Evolutionary conservation across 331 rosid genomes (phyloP).

Genomic region (Stylosanthes scabra): DNA sequence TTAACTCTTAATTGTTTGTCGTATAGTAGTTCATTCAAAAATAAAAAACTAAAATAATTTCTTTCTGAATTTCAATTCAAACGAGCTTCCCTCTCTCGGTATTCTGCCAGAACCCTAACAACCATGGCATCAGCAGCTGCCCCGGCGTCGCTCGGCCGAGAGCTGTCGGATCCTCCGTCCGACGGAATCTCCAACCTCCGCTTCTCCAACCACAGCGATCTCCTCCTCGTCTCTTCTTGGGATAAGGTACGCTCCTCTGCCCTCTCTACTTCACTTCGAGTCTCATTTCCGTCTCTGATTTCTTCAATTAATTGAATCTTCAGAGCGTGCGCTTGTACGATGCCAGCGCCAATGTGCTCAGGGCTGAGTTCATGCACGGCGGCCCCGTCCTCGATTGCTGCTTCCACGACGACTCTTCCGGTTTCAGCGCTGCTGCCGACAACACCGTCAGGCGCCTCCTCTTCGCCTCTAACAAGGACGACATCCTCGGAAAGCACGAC

Average conservation of each 20-base stretch:
- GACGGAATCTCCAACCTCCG: constrained; percentile 97
- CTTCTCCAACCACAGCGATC: constrained; percentile 91
- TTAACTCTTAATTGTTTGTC: background rate
- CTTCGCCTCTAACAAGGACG: constrained; percentile 52
- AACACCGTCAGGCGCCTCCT: constrained; percentile 71
- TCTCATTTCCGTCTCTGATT: background rate
- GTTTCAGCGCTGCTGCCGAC: constrained; percentile 84
- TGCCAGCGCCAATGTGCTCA: constrained; percentile 79
- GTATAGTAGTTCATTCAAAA: background rate
- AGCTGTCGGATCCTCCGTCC: constrained; percentile 78
- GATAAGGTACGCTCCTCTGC: constrained; percentile 66
- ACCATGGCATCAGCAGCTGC: constrained; percentile 51
- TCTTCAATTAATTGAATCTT: background rate
- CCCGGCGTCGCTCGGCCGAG: constrained; percentile 75
- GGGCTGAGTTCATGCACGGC: constrained; percentile 83
- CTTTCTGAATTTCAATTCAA: background rate
- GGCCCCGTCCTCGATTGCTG: constrained; percentile 93
- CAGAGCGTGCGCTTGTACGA: constrained; percentile 89
- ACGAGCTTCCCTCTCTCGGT: background rate
- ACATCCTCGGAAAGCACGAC: constrained; percentile 58
- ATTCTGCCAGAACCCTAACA: constrained; percentile 2
- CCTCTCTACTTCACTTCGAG: background rate
- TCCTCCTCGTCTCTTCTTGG: constrained; percentile 95
- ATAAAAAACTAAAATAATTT: background rate
- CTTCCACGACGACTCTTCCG: constrained; percentile 95